Percentiles rank a stretch among this genome's conserved stretches.
Evolutionary conservation across 2,329 filamentous ascomycete species (phyloP).

Genomic region (Ophiostoma triangulosporum): DNA sequence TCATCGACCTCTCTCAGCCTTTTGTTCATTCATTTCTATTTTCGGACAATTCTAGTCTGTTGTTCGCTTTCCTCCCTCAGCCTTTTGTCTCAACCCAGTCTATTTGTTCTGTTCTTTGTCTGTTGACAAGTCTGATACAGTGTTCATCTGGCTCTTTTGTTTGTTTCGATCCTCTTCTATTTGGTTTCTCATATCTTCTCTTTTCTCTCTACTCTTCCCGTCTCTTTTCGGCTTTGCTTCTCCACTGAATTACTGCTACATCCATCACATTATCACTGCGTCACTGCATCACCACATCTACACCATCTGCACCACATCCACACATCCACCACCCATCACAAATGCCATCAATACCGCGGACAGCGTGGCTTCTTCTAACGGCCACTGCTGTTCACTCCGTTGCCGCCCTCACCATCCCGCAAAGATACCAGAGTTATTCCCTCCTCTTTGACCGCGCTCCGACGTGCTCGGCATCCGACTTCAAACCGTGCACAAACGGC

Average conservation of each 20-base stretch:
- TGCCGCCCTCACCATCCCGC: conserved; percentile 24
- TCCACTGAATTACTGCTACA: neutral
- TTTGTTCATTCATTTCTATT: neutral
- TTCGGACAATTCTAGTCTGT: neutral
- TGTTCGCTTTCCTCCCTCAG: neutral
- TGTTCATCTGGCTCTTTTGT: neutral
- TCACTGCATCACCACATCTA: neutral
- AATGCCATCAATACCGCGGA: conserved; percentile 13
- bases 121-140: no score
- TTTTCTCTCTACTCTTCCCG: neutral
- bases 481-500: conserved; percentile 36
- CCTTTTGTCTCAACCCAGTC: neutral
- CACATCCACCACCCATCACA: neutral
- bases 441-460: conserved; percentile 1
- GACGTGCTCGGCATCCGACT: conserved; percentile 19
- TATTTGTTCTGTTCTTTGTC: neutral
- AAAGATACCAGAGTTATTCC: neutral
- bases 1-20: neutral
- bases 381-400: conserved; percentile 15
- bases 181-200: neutral
- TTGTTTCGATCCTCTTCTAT: neutral
- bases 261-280: no score
- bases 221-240: neutral
- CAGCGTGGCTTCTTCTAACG: conserved; percentile 24
- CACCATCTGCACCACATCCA: neutral